Evolutionary conservation across 2,329 filamentous ascomycete species (phyloP).

Genomic region (Capronia coronata): DNA sequence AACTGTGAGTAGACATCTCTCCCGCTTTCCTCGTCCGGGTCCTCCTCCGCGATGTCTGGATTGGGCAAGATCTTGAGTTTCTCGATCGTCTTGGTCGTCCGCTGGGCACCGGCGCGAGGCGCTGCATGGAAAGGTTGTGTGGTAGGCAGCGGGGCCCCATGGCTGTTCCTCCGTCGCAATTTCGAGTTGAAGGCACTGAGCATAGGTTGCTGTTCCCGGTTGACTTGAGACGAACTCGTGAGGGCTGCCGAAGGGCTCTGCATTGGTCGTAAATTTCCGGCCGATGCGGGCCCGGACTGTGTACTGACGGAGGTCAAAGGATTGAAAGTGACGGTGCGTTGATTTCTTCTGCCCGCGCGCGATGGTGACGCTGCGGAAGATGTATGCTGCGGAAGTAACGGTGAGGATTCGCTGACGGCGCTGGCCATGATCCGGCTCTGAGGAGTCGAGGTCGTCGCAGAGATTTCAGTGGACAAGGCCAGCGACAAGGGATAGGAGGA

Average conservation of each 20-base stretch:
- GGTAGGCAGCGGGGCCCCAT: slow-evolving; percentile 53
- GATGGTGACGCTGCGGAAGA: slow-evolving; percentile 25
- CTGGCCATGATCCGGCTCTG: slow-evolving; percentile 30
- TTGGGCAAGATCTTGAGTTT: slow-evolving; percentile 96
- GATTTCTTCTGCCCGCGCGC: slow-evolving; percentile 32
- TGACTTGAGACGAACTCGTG: slow-evolving; percentile 29
- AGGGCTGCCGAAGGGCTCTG: slow-evolving; percentile 36
- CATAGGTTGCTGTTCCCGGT: slow-evolving; percentile 48
- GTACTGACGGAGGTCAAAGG: slow-evolving; percentile 42
- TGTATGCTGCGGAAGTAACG: slow-evolving; percentile 37
- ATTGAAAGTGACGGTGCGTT: slow-evolving; percentile 45
- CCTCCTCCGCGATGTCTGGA: slow-evolving; percentile 72
- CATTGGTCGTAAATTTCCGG: slow-evolving; percentile 39
- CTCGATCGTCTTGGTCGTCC: slow-evolving; percentile 90
- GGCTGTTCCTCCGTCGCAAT: slow-evolving; percentile 77
- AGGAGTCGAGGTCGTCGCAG: neutral
- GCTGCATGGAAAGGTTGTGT: slow-evolving; percentile 38
- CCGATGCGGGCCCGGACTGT: slow-evolving; percentile 37
- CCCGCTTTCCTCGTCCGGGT: slow-evolving; percentile 78
- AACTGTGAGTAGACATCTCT: slow-evolving; percentile 97
- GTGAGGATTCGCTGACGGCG: slow-evolving; percentile 36
- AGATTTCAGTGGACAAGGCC: neutral
- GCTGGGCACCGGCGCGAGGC: slow-evolving; percentile 82
- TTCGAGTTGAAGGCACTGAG: slow-evolving; percentile 81
- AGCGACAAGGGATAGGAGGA: neutral